phyloP scores from a whole-genome alignment of 83 land plant species.

The Isoetes engelmannii region DNA sequence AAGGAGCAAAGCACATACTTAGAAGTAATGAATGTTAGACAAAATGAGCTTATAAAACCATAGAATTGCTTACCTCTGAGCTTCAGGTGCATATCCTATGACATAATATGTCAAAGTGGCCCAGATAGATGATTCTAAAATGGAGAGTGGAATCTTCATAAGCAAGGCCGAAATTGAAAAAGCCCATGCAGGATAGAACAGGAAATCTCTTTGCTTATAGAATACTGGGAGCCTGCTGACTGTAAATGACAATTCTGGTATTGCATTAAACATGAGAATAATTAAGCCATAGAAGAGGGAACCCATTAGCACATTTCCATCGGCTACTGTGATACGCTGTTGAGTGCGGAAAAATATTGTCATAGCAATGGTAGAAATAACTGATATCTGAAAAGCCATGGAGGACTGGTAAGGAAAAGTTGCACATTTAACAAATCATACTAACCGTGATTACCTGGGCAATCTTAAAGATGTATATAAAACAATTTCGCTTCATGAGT shows the following conservation, averaged over 20 bases:
- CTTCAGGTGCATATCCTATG: conserved; percentile 5
- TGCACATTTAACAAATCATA: neutral
- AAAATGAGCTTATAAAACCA: neutral
- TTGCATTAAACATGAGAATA: conserved; percentile 2
- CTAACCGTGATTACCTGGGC: conserved; percentile 24
- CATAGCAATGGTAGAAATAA: conserved; percentile 50
- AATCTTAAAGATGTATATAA: conserved; percentile 50
- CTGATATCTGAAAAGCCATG: conserved; percentile 21
- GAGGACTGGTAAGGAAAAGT: neutral
- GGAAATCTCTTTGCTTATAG: neutral
- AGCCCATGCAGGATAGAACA: conserved; percentile 7
- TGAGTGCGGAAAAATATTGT: conserved; percentile 47
- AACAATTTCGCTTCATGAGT: conserved; percentile 56
- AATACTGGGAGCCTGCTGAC: conserved; percentile 4
- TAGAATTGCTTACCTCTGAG: conserved; percentile 33
- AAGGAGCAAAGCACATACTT: neutral
- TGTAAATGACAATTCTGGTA: neutral
- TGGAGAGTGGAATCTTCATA: conserved; percentile 4
- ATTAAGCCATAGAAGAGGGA: neutral
- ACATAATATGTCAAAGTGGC: neutral
- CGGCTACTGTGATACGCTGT: conserved; percentile 33
- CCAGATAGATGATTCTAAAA: neutral
- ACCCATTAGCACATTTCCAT: neutral
- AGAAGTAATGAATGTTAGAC: neutral
- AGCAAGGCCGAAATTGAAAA: neutral